Evolutionary conservation across 2,329 filamentous ascomycete genomes (phyloP).

Genomic region (Pseudonectria buxi): DNA sequence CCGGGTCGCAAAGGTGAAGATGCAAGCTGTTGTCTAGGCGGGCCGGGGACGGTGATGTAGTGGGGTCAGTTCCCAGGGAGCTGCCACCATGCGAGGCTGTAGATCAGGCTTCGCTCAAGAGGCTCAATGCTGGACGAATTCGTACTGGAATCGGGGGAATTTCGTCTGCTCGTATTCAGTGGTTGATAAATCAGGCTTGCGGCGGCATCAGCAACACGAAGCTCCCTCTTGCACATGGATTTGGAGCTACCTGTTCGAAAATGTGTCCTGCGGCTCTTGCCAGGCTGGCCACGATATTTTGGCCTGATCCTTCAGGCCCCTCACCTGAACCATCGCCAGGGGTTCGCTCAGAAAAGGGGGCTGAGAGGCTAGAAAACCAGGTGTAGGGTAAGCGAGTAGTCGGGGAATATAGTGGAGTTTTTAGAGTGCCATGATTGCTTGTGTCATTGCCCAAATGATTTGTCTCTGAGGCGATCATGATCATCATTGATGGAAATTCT

Average conservation of each 20-base stretch:
- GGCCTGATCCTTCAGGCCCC: constrained; percentile 21
- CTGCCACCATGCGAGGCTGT: constrained; percentile 19
- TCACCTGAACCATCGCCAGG: constrained; percentile 4
- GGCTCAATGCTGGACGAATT: neutral
- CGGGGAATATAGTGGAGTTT: constrained; percentile 1
- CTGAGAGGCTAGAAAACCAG: neutral
- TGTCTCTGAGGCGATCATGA: too few relatives aligned
- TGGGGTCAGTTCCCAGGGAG: constrained; percentile 21
- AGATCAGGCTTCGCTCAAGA: constrained; percentile 4
- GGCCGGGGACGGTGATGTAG: constrained; percentile 23
- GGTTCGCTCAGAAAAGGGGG: neutral
- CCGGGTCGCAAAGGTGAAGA: constrained; percentile 20
- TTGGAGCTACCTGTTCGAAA: constrained; percentile 21
- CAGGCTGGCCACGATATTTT: constrained; percentile 23
- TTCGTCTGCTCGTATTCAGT: constrained; percentile 1
- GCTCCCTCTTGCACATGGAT: constrained; percentile 15
- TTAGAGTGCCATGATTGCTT: constrained; percentile 2
- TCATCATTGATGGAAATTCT: too few relatives aligned
- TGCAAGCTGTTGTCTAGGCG: constrained; percentile 20
- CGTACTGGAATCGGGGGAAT: neutral
- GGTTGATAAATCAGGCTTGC: constrained; percentile 12
- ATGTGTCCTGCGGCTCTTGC: constrained; percentile 25
- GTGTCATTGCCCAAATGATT: neutral
- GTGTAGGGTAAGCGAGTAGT: neutral
- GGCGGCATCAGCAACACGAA: constrained; percentile 11